Conservation (phyloP, 108 stramenopile species). For the Aureococcus anophagefferens region DNA sequence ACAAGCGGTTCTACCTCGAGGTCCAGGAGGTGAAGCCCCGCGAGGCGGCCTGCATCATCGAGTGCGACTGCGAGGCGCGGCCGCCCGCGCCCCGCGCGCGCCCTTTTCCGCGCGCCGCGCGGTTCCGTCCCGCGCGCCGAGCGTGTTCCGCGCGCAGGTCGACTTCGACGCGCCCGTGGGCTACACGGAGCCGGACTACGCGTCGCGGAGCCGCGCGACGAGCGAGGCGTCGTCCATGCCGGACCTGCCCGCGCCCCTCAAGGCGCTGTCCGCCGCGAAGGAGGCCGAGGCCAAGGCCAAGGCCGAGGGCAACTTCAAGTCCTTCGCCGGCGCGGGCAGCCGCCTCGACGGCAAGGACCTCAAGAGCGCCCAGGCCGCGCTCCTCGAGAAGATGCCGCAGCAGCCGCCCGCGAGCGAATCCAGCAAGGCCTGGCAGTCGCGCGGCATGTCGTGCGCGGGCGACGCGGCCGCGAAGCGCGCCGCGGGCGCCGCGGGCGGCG, state of each 20-base stretch:
- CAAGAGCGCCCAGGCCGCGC: background rate
- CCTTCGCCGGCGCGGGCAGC: conserved; percentile 1
- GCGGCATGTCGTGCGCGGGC: background rate
- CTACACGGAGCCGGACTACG: conserved; percentile 59
- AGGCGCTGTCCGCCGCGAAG: background rate
- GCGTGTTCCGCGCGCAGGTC: too few relatives aligned
- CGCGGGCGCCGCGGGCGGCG: too few relatives aligned
- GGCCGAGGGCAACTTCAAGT: background rate
- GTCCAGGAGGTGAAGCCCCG: conserved; percentile 81
- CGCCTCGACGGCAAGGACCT: conserved; percentile 14
- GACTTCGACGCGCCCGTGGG: conserved; percentile 91
- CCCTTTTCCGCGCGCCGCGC: too few relatives aligned
- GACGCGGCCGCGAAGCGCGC: background rate
- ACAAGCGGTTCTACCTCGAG: conserved; percentile 85
- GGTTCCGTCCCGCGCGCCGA: too few relatives aligned
- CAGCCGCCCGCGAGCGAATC: background rate
- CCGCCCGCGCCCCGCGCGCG: too few relatives aligned
- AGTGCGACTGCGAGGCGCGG: conserved; percentile 90
- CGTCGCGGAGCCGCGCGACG: background rate
- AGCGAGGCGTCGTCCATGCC: background rate
- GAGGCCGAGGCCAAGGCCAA: background rate
- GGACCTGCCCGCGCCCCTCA: background rate
- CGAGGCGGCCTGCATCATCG: conserved; percentile 86
- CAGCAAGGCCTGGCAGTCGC: background rate
- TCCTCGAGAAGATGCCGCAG: background rate